phyloP scores from a whole-genome alignment of 2,329 filamentous ascomycete species.

The Akanthomyces lecanii region DNA sequence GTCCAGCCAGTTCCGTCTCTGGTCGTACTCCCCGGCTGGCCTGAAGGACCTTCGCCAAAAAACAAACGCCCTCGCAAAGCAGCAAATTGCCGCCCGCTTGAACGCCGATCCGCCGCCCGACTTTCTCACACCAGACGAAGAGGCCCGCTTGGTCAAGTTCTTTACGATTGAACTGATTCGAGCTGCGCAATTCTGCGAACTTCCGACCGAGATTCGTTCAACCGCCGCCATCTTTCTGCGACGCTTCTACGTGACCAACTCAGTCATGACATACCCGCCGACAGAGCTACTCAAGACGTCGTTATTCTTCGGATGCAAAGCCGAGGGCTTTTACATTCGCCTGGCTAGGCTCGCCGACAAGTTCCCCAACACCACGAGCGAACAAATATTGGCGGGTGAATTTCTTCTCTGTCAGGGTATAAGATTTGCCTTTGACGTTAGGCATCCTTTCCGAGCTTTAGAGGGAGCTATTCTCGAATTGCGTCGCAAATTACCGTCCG shows the following conservation, averaged over 20 bases:
- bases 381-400: slow-evolving; percentile 85
- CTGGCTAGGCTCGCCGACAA: slow-evolving; percentile 61
- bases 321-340: slow-evolving; percentile 75
- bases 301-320: slow-evolving; percentile 90
- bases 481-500: slow-evolving; percentile 59
- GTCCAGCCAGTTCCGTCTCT: slow-evolving; percentile 85
- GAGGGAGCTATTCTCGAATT: slow-evolving; percentile 86
- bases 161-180: slow-evolving; percentile 61
- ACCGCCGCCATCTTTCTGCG: slow-evolving; percentile 87
- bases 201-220: slow-evolving; percentile 47
- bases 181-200: slow-evolving; percentile 50
- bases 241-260: slow-evolving; percentile 94
- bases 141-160: slow-evolving; percentile 74
- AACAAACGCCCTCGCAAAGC: slow-evolving; percentile 70
- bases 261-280: slow-evolving; percentile 92
- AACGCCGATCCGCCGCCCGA: slow-evolving; percentile 59
- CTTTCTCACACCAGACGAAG: slow-evolving; percentile 78
- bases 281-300: slow-evolving; percentile 84
- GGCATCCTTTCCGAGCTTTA: slow-evolving; percentile 82
- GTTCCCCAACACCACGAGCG: slow-evolving; percentile 66
- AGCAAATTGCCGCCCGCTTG: slow-evolving; percentile 56
- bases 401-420: slow-evolving; percentile 90
- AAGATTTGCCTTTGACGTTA: slow-evolving; percentile 88
- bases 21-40: slow-evolving; percentile 79
- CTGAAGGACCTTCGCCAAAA: slow-evolving; percentile 68